Conservation (phyloP, 176 grass and related monocot genomes). For the Neostapfia colusana region DNA sequence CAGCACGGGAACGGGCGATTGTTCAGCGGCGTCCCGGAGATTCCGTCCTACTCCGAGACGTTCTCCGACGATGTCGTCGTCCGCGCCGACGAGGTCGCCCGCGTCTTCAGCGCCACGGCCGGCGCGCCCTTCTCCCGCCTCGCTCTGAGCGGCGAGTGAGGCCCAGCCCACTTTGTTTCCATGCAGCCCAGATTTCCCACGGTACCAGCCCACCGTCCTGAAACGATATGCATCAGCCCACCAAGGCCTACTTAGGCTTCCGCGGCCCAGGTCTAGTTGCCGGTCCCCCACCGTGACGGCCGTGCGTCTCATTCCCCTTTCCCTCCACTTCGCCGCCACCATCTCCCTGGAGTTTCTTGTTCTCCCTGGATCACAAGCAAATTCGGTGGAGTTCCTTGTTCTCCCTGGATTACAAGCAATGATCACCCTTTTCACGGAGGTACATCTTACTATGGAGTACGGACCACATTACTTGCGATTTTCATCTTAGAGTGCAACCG, state of each 20-base stretch:
- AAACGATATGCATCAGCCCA: background rate
- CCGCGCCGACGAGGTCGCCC: conserved; percentile 38
- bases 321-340: background rate
- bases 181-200: background rate
- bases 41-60: conserved; percentile 40
- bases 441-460: background rate
- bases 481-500: background rate
- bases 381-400: background rate
- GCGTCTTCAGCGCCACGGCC: conserved; percentile 15
- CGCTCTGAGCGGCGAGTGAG: conserved; percentile 12
- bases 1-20: conserved; percentile 47
- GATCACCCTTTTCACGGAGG: background rate
- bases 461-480: background rate
- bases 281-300: background rate
- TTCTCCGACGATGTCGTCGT: conserved; percentile 32
- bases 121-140: conserved; percentile 44
- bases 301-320: background rate
- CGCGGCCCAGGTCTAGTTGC: background rate
- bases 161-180: background rate
- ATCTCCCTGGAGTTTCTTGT: background rate
- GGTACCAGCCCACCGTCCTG: background rate
- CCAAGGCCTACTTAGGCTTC: background rate
- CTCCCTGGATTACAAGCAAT: background rate
- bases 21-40: conserved; percentile 63
- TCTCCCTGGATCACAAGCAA: background rate